Percentiles rank a stretch among this genome's conserved stretches.
Evolutionary conservation across 169 alveolate genomes (phyloP).

Genomic region (Cryptosporidium muris): DNA sequence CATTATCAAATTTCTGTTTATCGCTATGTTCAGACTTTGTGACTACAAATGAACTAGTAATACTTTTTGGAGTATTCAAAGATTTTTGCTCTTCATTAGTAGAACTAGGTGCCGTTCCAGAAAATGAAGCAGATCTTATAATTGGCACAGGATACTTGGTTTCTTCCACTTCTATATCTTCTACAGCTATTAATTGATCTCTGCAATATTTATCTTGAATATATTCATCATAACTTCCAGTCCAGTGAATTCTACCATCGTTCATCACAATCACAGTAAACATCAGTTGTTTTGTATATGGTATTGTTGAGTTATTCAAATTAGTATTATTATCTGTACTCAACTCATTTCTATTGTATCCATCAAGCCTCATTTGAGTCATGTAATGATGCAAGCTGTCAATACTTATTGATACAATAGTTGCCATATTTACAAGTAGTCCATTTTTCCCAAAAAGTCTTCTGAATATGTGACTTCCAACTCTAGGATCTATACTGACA

Average conservation of each 20-base stretch:
- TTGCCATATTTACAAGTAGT: slow-evolving; percentile 12
- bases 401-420: slow-evolving; percentile 32
- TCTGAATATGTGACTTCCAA: slow-evolving; percentile 47
- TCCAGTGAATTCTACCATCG: slow-evolving; percentile 46
- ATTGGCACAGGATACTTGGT: background rate
- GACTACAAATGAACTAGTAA: too few relatives aligned
- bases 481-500: slow-evolving; percentile 58
- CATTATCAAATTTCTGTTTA: background rate
- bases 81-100: too few relatives aligned
- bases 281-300: background rate
- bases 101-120: too few relatives aligned
- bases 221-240: slow-evolving; percentile 51
- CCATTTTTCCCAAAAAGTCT: slow-evolving; percentile 62
- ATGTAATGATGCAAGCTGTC: slow-evolving; percentile 66
- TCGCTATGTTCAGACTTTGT: background rate
- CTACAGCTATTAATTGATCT: background rate
- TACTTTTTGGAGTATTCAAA: background rate
- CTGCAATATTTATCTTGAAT: background rate
- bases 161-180: background rate
- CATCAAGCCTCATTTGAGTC: background rate
- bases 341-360: slow-evolving; percentile 2
- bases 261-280: slow-evolving; percentile 43
- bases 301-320: background rate
- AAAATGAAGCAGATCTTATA: too few relatives aligned
- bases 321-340: background rate